Evolutionary conservation across 345 rosid genomes (phyloP), one percentile per base, ranked within the genome.

Genomic region (Gossypium longicalyx): DNA sequence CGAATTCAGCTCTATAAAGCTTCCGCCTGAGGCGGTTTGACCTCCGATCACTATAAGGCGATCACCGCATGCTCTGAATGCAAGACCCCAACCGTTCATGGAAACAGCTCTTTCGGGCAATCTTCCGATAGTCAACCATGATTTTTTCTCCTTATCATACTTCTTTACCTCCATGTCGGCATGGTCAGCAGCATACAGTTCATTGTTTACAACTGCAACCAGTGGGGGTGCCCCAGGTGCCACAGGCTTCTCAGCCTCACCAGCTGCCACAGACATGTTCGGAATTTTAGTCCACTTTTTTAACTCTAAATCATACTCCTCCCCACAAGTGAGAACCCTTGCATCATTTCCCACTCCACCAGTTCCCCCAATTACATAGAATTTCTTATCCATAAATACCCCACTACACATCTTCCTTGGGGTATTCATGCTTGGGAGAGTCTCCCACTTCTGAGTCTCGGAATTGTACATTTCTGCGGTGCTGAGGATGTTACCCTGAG

Each of bases 71-170:
- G 97, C 96, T 86, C 97, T 83, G 63, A 94, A 94, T 20, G 98
- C 98, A 60, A 94, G 87, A 19, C 98, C 98, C 98, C 98, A 94
- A 27, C 98, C 98, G 53, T 94, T 89, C 86, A 92, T 87, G 17
- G 97, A 92, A 78, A 80, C 88, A 13, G 93, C 93, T 57, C 93
- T 85, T 67, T 89, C 97, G 49, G 98, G 97, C 87, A 94, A 80
- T 43, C 87, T 79, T 47, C 98, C 98, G 29, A 94, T 81, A 0
- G 88, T 81, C 51, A 76, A 20, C 98, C 98, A 94, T 12, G 16
- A 71, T 79, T 78, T 88, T 0, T 65, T 66, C 80, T 68, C 83
- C 83, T 94, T 92, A 12, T 92, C 88, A 58, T 94, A 94, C 76
- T 89, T 88, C 77, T 86, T 84, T 43, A 94, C 90, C 82, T 88